Base-by-base conservation (phyloP, 257 asterid species). In the Lithospermum erythrorhizon region DNA sequence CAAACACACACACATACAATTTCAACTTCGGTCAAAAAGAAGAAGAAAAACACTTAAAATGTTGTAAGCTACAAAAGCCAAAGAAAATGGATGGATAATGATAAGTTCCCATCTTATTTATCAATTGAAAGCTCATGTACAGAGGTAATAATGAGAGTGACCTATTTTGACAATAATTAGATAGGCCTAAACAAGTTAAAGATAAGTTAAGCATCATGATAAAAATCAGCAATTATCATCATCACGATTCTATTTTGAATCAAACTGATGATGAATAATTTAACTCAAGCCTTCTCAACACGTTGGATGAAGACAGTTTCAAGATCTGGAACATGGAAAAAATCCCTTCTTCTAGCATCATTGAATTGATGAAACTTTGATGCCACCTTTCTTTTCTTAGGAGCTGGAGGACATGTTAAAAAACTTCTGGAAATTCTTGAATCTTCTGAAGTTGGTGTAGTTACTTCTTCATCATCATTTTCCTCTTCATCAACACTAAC, bases 381-480 rank as follows among this genome's bases (percentile, higher is more conserved):
- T 32, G 84, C 48, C 2, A 74, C 21, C 48, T 72, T 79, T 62
- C 75, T 70, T 68, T 79, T 79, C 74, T 72, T 79, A 1, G 81
- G 81, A 55, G 84, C 72, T 0, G 81, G 79, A 4, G 84, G 84
- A 58, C 81, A 79, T 15, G 59, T 60, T 20, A 59, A 13, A 13
- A 11, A 35, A 61, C 32, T 70, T n/a, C 58, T 35, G 4, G 75
- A 60, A 20, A 70, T 70, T 69, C 68, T 75, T 23, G 81, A 67
- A 24, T 63, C 79, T 21, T 66, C 79, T 15, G 78, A 73, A 15
- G 72, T 76, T 32, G 84, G 84, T 15, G 84, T 79, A 15, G 67
- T 70, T 19, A 63, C 62, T 30, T 27, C 45, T 10, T 47, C 57
- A 7, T 66, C 68, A 19, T 70, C 61, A 30, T 72, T 65, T 4